phyloP scores from a whole-genome alignment of 768 basidiomycete species.

The Podaxis sp. region DNA sequence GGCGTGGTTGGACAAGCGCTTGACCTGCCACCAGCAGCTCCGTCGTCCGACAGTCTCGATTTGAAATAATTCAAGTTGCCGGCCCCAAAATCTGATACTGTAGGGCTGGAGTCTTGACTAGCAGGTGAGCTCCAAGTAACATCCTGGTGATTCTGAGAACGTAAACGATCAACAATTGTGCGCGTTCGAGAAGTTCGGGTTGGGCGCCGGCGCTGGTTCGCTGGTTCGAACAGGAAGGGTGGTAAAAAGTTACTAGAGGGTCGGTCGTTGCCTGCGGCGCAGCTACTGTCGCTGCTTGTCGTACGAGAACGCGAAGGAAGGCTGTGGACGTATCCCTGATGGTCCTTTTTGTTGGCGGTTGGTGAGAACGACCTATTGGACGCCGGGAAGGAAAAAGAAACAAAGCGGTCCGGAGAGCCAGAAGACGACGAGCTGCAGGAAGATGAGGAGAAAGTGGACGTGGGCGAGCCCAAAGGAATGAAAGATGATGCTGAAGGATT shows the following conservation, averaged over 20 bases:
- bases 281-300: conserved; percentile 11
- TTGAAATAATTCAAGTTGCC: neutral
- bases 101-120: conserved; percentile 12
- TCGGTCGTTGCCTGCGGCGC: conserved; percentile 22
- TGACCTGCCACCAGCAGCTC: neutral
- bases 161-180: conserved; percentile 57
- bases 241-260: conserved; percentile 35
- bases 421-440: conserved; percentile 5
- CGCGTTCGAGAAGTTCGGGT: conserved; percentile 54
- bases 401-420: conserved; percentile 23
- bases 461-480: conserved; percentile 35
- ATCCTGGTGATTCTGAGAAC: conserved; percentile 30
- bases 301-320: conserved; percentile 9
- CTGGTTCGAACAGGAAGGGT: conserved; percentile 45
- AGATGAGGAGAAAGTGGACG: conserved; percentile 19
- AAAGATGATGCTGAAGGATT: conserved; percentile 48
- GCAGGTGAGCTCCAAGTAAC: conserved; percentile 12
- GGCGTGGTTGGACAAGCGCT: conserved; percentile 1
- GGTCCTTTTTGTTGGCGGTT: conserved; percentile 44
- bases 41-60: neutral
- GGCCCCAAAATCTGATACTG: conserved; percentile 4
- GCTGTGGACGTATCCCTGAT: conserved; percentile 47
- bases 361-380: conserved; percentile 26
- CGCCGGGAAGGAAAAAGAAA: conserved; percentile 50
- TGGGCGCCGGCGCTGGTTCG: conserved; percentile 31